phyloP scores from a whole-genome alignment of 1,139 yeast genomes.

The Hyphopichia khmerensis region DNA sequence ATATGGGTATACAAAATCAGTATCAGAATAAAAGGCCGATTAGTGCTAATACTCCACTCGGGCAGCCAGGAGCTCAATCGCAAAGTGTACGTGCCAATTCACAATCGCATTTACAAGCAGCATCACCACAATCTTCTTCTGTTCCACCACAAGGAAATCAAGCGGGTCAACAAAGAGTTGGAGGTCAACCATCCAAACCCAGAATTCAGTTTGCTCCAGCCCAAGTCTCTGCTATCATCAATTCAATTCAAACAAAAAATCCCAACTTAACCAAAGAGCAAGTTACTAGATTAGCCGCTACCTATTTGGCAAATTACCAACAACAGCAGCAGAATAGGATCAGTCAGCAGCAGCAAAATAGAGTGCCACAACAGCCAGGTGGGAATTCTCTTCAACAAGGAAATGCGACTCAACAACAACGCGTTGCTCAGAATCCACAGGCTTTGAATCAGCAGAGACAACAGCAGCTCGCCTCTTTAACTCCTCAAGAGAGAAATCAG shows the following conservation, averaged over 20 bases:
- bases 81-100: neutral
- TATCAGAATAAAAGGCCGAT: slow-evolving; percentile 1
- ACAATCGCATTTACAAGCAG: neutral
- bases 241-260: slow-evolving; percentile 66
- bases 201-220: slow-evolving; percentile 54
- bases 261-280: slow-evolving; percentile 70
- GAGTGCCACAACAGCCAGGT: neutral
- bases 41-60: neutral
- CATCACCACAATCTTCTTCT: slow-evolving; percentile 2
- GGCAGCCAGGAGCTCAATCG: slow-evolving; percentile 5
- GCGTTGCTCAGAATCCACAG: neutral
- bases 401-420: neutral
- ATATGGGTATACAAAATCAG: slow-evolving; percentile 4
- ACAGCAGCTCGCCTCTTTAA: slow-evolving; percentile 1
- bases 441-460: slow-evolving; percentile 3
- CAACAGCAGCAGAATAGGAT: slow-evolving; percentile 45
- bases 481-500: slow-evolving; percentile 5
- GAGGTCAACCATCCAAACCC: slow-evolving; percentile 21
- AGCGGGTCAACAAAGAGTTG: slow-evolving; percentile 2
- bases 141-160: slow-evolving; percentile 1
- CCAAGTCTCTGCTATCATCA: slow-evolving; percentile 69
- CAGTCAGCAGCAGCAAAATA: slow-evolving; percentile 27
- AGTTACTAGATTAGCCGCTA: slow-evolving; percentile 70
- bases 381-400: neutral
- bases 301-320: slow-evolving; percentile 61